A percentile compares a stretch with the other conserved stretches of the same genome.
phyloP scores from a whole-genome alignment of 2,329 filamentous ascomycete genomes.

The Teratosphaeriaceae sp. region DNA sequence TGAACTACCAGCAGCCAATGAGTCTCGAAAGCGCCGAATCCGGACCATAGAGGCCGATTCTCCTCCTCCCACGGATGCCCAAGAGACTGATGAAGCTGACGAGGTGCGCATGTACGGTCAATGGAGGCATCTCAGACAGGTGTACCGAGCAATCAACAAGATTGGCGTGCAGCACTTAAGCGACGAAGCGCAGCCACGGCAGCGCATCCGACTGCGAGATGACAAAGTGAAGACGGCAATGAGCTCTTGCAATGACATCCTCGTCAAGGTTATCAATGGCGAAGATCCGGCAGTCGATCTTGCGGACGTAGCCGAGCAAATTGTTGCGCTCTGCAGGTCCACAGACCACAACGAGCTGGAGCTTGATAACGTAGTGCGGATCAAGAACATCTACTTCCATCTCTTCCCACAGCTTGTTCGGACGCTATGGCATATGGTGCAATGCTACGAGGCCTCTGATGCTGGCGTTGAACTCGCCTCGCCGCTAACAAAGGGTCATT shows the following conservation, averaged over 20 bases:
- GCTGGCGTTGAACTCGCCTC: neutral
- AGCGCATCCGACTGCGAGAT: constrained; percentile 5
- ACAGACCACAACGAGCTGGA: constrained; percentile 8
- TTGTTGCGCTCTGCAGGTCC: constrained; percentile 6
- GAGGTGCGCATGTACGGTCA: constrained; percentile 5
- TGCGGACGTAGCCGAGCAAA: constrained; percentile 5
- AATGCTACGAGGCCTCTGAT: constrained; percentile 15
- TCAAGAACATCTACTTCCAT: constrained; percentile 21
- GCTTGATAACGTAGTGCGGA: constrained; percentile 7
- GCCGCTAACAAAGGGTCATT: constrained; percentile 13
- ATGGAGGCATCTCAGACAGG: constrained; percentile 4
- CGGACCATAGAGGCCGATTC: neutral
- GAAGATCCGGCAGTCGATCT: constrained; percentile 5
- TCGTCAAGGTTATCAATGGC: constrained; percentile 1
- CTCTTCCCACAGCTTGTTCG: constrained; percentile 21
- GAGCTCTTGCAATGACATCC: constrained; percentile 2
- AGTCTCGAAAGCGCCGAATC: neutral
- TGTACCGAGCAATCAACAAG: constrained; percentile 2
- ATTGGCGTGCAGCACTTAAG: constrained; percentile 5
- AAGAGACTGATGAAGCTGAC: neutral
- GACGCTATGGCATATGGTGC: constrained; percentile 13
- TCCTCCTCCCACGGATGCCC: neutral
- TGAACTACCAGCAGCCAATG: neutral
- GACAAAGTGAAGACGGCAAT: constrained; percentile 3
- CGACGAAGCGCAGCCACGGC: neutral